Evolutionary conservation across 2,329 filamentous ascomycete genomes (phyloP), one percentile per base, ranked within the genome.

Genomic region (Aspergillus sp.): DNA sequence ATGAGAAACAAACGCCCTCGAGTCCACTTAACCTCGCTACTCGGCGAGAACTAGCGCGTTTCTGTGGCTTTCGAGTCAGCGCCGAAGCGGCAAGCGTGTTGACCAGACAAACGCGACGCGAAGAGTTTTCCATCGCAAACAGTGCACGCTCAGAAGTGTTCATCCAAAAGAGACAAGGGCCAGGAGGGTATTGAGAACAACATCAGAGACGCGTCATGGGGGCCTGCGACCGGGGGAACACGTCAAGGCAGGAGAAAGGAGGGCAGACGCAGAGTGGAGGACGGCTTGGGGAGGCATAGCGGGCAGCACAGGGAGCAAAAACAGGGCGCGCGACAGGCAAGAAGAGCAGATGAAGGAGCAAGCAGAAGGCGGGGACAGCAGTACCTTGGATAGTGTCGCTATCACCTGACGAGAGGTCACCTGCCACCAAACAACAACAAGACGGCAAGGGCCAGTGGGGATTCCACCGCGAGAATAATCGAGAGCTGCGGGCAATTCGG

Each of bases 391-490:
- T 57, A 48, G 46, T 47, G 46, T 54, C 37, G 57, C 47, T 61
- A 61, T 61, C 58, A 61, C 57, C 57, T 61, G 58, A 61, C 58
- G 55, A 45, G 44, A 61, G 58, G 58, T 61, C 58, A 61, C 58
- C 56, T 60, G 57, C 55, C 51, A 50, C 49, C 25, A 49, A 53
- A 53, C 50, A 52, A 56, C 51, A 60, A 57, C 50, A 59, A 52
- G 47, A 49, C 40, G 41, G 42, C 34, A 34, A 41, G 48, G 44
- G 40, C 37, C 37, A 30, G 22, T 40, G 34, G 37, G 27, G 40
- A 36, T 45, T 32, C 17, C 20, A 39, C 29, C 19, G 26, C 37
- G 40, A 40, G 42, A 44, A 42, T 30, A 16, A 32, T 33, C 14
- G 29, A 32, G 34, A 33, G 10, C 10, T 6, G 10, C 14, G 16